Conservation (phyloP, 202 grass and related monocot genomes). For the Schoenoplectus triqueter region DNA sequence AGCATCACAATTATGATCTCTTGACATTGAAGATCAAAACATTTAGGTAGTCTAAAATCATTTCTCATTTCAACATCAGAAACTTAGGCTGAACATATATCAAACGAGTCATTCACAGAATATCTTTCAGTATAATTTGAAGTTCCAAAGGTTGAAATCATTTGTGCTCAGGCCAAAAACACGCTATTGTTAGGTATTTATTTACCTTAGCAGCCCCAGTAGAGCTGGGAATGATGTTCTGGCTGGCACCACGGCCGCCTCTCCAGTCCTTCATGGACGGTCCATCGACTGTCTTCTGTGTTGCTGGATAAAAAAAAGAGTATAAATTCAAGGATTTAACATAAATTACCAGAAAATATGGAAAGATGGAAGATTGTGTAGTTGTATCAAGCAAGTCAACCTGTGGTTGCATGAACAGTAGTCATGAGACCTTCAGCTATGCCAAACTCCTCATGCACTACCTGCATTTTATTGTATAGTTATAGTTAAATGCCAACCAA, state of each 20-base stretch:
- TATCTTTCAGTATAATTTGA: neutral
- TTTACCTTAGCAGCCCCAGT: conserved; percentile 97
- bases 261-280: conserved; percentile 98
- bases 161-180: neutral
- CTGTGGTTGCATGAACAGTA: conserved; percentile 98
- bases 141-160: neutral
- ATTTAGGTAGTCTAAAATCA: conserved; percentile 22
- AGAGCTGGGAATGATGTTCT: conserved; percentile 99
- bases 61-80: neutral
- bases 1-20: conserved; percentile 15
- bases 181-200: conserved; percentile 17
- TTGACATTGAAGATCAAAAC: neutral
- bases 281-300: conserved; percentile 97
- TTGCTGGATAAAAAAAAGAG: conserved; percentile 53
- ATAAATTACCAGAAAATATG: neutral
- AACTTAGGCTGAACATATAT: neutral
- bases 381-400: conserved; percentile 41
- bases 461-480: conserved; percentile 48
- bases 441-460: conserved; percentile 97
- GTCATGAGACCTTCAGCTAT: conserved; percentile 98
- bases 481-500: neutral
- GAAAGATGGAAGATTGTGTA: neutral
- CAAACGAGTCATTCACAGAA: neutral
- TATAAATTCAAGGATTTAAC: conserved; percentile 4
- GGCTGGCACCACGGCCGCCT: conserved; percentile 88